These are phyloP conservation scores for Aspergillus ellipticus DNA, from an alignment of 495 filamentous ascomycete species.

Conservation along the genomic window DNA sequence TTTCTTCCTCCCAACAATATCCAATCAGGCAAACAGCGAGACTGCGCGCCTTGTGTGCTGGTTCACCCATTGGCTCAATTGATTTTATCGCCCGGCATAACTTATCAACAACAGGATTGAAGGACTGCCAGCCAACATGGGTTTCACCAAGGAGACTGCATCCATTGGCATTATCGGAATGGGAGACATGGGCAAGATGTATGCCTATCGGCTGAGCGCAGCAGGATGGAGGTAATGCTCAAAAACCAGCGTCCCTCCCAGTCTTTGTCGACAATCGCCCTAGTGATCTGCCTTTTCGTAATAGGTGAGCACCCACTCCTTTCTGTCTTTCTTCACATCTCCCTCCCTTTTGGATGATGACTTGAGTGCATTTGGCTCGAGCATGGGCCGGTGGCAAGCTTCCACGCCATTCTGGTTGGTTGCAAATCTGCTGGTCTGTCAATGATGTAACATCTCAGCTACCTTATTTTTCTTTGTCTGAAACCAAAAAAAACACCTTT, in stretches of 20 bases:
- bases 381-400: conserved; percentile 56
- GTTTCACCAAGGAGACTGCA: conserved; percentile 57
- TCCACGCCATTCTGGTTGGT: conserved; percentile 52
- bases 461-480: conserved; percentile 90
- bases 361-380: conserved; percentile 99
- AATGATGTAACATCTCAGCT: conserved; percentile 97
- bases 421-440: conserved; percentile 51
- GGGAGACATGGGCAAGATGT: conserved; percentile 99
- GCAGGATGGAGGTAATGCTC: conserved; percentile 89
- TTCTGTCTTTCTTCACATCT: conserved; percentile 16
- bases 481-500: conserved; percentile 26
- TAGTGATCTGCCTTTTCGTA: conserved; percentile 12
- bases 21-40: background rate
- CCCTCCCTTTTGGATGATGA: conserved; percentile 69
- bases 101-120: background rate
- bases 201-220: conserved; percentile 76
- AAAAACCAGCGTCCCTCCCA: conserved; percentile 8
- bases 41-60: background rate
- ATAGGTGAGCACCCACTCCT: conserved; percentile 29
- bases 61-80: background rate
- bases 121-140: conserved; percentile 27
- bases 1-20: conserved; percentile 4
- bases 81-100: background rate
- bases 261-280: conserved; percentile 7
- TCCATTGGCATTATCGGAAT: conserved; percentile 93